Evolutionary conservation across 2,329 filamentous ascomycete species (phyloP).

Genomic region (Sclerotinia minor): DNA sequence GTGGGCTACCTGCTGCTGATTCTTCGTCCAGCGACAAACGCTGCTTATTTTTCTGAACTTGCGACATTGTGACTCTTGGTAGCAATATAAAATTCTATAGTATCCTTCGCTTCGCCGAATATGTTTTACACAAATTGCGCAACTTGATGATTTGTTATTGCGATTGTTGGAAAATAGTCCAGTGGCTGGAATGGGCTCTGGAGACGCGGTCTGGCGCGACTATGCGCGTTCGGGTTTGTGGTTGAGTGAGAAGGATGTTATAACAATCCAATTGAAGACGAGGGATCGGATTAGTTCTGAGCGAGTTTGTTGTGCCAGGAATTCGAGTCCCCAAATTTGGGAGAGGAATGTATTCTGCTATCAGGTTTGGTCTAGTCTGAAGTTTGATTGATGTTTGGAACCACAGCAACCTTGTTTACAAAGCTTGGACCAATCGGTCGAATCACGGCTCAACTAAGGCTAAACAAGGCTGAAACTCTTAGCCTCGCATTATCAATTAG

Average conservation of each 20-base stretch:
- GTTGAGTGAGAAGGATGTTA: background rate
- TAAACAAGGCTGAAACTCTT: background rate
- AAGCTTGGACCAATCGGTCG: background rate
- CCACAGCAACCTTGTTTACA: constrained; percentile 16
- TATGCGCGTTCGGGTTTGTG: background rate
- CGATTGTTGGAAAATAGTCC: background rate
- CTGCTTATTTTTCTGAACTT: constrained; percentile 21
- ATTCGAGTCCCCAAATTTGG: background rate
- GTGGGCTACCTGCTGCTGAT: background rate
- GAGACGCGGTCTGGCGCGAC: constrained; percentile 17
- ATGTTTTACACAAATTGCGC: background rate
- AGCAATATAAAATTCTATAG: background rate
- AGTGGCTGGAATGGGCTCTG: background rate
- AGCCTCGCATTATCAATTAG: constrained; percentile 10
- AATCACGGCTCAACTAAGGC: background rate
- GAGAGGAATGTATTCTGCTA: background rate
- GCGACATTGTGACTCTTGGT: constrained; percentile 19
- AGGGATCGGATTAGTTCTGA: background rate
- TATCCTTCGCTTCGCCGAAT: too few relatives aligned
- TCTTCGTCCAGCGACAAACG: constrained; percentile 9
- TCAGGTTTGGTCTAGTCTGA: background rate
- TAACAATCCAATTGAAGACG: background rate
- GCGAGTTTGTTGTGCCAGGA: too few relatives aligned
- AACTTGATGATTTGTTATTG: background rate
- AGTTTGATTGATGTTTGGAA: background rate